Conservation (phyloP, 257 asterid genomes). For the Rauvolfia tetraphylla region DNA sequence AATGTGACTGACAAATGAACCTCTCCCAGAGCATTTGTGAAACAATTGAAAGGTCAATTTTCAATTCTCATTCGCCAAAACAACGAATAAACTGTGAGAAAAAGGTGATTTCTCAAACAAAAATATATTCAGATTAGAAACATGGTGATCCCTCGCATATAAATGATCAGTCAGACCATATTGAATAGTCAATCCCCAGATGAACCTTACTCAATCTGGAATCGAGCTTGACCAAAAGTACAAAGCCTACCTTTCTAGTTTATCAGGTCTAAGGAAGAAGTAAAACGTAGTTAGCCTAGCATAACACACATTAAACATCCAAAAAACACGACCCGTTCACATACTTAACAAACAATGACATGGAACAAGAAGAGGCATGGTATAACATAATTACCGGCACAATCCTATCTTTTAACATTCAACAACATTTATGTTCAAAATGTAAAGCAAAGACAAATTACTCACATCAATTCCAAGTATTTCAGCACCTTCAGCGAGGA, state of each 20-base stretch:
- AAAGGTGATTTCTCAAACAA: not conserved
- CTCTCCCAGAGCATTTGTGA: not conserved
- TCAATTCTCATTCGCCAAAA: not conserved
- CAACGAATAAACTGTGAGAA: not conserved
- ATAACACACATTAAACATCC: not conserved
- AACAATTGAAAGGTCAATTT: not conserved
- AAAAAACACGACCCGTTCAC: not conserved
- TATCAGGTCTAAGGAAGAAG: not conserved
- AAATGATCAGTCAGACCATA: not conserved
- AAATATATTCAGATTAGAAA: not conserved
- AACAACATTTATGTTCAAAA: not conserved
- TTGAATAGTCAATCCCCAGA: not conserved
- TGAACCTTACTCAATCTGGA: not conserved
- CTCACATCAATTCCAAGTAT: slow-evolving; percentile 48
- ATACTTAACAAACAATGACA: not conserved
- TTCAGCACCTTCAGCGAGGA: slow-evolving; percentile 52
- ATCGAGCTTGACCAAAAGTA: not conserved
- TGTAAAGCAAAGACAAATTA: slow-evolving; percentile 1
- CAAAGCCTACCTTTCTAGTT: not conserved
- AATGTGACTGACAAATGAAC: not conserved
- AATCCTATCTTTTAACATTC: not conserved
- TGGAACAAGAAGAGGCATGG: not conserved
- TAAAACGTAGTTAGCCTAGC: not conserved
- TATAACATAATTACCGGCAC: not conserved
- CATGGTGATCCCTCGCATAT: no score